phyloP scores from a whole-genome alignment of 768 basidiomycete species.

The Boletus eberwhitei region DNA sequence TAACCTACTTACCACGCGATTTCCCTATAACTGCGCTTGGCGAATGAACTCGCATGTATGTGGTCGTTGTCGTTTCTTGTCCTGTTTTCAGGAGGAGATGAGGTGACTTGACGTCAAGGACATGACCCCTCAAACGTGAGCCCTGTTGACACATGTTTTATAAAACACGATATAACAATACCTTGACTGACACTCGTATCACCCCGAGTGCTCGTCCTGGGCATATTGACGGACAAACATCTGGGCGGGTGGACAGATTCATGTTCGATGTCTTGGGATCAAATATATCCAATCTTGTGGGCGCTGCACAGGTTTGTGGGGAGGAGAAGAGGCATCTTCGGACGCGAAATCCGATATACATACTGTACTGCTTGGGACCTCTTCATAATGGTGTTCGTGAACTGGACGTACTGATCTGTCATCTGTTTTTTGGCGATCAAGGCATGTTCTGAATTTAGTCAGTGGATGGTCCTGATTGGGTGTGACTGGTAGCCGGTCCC shows the following conservation, averaged over 20 bases:
- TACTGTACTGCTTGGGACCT: background rate
- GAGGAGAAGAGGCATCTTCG: background rate
- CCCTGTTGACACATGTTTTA: constrained; percentile 3
- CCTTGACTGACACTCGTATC: background rate
- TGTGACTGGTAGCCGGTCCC: background rate
- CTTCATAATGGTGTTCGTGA: background rate
- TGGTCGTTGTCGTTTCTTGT: too few species aligned
- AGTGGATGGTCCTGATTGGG: background rate
- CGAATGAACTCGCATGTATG: background rate
- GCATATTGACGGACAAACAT: background rate
- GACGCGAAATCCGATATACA: background rate
- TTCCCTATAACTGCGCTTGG: background rate
- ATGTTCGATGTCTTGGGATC: background rate
- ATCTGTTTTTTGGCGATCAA: background rate
- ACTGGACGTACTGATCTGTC: background rate
- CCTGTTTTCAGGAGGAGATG: background rate
- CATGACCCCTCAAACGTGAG: background rate
- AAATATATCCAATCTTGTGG: background rate
- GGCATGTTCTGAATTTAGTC: background rate
- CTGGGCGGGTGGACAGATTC: background rate
- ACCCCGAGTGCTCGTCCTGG: background rate
- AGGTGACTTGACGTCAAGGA: background rate
- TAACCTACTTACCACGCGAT: background rate
- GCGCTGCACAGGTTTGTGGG: constrained; percentile 5
- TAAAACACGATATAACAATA: background rate